Percentiles rank a stretch among this genome's conserved stretches.
These are phyloP conservation scores for Xylaria curta DNA, from an alignment of 495 filamentous ascomycete genomes.

Conservation along the genomic window DNA sequence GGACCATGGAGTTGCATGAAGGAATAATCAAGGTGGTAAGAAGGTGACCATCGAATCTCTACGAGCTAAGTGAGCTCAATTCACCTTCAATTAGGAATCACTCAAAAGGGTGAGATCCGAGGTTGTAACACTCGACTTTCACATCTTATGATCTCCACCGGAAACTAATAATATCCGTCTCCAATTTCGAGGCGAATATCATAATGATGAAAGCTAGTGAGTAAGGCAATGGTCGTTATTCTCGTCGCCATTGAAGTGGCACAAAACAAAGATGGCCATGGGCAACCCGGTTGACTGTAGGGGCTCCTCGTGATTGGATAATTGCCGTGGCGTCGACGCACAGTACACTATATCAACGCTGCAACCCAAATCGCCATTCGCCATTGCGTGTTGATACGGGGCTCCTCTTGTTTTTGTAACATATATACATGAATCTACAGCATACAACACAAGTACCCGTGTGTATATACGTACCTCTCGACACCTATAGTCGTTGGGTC, in stretches of 20 bases:
- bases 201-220: not conserved
- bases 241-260: not conserved
- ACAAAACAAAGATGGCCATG: not conserved
- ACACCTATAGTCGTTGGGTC: not conserved
- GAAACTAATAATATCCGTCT: not conserved
- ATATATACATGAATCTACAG: not conserved
- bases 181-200: not conserved
- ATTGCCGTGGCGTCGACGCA: conserved; percentile 2
- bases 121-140: not conserved
- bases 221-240: not conserved
- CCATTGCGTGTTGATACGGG: conserved; percentile 3
- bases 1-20: conserved; percentile 11
- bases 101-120: conserved; percentile 1
- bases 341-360: not conserved
- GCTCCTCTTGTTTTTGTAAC: not conserved
- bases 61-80: not conserved
- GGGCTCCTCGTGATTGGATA: not conserved
- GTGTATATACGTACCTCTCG: not conserved
- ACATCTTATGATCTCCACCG: not conserved
- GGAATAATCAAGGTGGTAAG: not conserved
- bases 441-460: conserved; percentile 1
- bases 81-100: not conserved
- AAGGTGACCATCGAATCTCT: not conserved
- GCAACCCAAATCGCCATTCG: not conserved
- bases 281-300: not conserved